Evolutionary conservation across 441 rosid species (phyloP).

Genomic region (Euphorbia schlechtendalii): DNA sequence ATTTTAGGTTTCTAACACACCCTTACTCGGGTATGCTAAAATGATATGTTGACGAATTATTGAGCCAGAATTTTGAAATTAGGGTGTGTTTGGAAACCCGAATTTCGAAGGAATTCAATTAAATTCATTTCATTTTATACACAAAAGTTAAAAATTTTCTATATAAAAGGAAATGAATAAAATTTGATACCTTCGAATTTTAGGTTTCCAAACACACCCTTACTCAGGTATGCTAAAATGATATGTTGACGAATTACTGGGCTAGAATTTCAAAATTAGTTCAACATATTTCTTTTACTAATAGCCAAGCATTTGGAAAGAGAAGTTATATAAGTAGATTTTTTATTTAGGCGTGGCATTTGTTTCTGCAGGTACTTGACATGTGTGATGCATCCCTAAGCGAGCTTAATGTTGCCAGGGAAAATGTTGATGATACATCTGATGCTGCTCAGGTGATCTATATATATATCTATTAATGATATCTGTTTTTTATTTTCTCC

Average conservation of each 20-base stretch:
- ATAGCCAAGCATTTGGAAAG: neutral
- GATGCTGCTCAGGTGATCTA: constrained; percentile 41
- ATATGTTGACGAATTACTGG: neutral
- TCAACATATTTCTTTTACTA: neutral
- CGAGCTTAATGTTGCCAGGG: constrained; percentile 34
- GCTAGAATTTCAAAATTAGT: neutral
- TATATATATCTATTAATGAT: neutral
- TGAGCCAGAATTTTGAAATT: constrained; percentile 5
- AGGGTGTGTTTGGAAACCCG: no score
- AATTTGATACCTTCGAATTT: no score
- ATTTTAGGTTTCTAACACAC: no score
- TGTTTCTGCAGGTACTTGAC: constrained; percentile 37
- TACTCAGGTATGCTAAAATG: no score
- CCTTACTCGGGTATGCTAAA: no score
- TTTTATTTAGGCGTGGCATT: neutral
- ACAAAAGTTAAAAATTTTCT: no score
- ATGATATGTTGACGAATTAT: neutral
- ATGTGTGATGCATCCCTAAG: constrained; percentile 33
- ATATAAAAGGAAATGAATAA: no score
- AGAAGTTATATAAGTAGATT: neutral
- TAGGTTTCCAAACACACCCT: no score
- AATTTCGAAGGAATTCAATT: no score
- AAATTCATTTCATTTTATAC: no score
- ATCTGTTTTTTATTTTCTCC: neutral
- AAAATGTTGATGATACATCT: constrained; percentile 40